phyloP scores from a whole-genome alignment of 192 early-diverging fungal genomes.

The Rhizophagus sp. region DNA sequence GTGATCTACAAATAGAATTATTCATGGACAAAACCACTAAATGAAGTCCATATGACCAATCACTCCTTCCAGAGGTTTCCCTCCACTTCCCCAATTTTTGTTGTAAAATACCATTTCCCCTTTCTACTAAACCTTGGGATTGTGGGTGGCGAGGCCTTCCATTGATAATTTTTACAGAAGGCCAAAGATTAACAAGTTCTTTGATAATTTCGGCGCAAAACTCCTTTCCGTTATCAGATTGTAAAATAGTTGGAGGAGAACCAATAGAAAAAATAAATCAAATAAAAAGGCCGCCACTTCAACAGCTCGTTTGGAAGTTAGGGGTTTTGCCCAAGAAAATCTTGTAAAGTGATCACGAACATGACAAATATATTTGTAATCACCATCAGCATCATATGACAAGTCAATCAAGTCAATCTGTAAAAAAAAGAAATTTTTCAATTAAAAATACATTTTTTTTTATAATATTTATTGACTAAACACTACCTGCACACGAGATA shows the following conservation, averaged over 20 bases:
- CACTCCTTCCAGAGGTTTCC: too few species aligned
- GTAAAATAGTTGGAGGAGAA: neutral
- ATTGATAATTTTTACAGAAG: neutral
- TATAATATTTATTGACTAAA: too few species aligned
- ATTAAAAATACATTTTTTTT: too few species aligned
- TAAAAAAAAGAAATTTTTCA: too few species aligned
- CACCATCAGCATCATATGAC: neutral
- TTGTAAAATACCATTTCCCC: neutral
- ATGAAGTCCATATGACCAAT: too few species aligned
- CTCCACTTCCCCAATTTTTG: neutral
- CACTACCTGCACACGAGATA: neutral
- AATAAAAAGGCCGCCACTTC: neutral
- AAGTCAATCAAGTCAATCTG: neutral
- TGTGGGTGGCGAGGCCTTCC: neutral
- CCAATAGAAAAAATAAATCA: neutral
- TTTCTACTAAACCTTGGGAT: neutral
- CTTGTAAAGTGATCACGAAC: neutral
- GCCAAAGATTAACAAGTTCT: neutral
- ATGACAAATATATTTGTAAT: constrained; percentile 10
- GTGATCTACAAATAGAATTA: too few species aligned
- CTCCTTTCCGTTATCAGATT: neutral
- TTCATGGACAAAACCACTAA: too few species aligned
- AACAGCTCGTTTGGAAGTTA: neutral
- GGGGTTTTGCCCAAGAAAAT: neutral
- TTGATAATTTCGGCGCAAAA: neutral